These are phyloP conservation scores for Penicillium paneum DNA, from an alignment of 2,329 filamentous ascomycete species.

Conservation along the genomic window DNA sequence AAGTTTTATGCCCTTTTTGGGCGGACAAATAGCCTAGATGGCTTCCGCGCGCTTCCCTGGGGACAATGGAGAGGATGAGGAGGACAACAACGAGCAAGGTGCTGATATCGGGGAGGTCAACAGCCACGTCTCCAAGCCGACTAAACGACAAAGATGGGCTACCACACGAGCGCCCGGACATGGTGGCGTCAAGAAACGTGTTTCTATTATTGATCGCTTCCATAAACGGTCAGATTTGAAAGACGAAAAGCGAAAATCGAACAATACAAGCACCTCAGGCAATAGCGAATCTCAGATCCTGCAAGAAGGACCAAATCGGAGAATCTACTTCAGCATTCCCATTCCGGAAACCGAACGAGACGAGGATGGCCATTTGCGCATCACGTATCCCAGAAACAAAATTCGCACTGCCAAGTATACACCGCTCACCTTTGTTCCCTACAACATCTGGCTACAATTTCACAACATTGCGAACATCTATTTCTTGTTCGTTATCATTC, in stretches of 20 bases:
- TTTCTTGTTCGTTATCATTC: constrained; percentile 93
- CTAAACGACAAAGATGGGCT: constrained; percentile 88
- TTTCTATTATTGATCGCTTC: constrained; percentile 74
- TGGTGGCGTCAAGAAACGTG: constrained; percentile 73
- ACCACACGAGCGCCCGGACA: constrained; percentile 80
- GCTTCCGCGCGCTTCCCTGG: constrained; percentile 38
- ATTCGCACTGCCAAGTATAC: constrained; percentile 98
- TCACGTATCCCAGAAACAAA: constrained; percentile 83
- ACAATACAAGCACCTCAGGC: constrained; percentile 38
- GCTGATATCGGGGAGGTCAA: constrained; percentile 27
- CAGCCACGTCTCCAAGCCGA: constrained; percentile 58
- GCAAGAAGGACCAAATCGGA: constrained; percentile 48
- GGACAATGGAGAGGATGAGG: constrained; percentile 17
- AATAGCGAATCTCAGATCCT: constrained; percentile 22
- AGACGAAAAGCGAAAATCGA: constrained; percentile 66
- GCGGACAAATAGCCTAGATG: constrained; percentile 35
- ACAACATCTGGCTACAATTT: constrained; percentile 97
- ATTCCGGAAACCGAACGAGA: constrained; percentile 73
- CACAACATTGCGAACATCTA: constrained; percentile 99
- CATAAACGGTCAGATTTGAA: constrained; percentile 59
- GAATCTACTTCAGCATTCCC: constrained; percentile 74
- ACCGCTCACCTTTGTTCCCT: constrained; percentile 87
- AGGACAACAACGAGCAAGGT: constrained; percentile 25
- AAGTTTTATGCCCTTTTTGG: constrained; percentile 29
- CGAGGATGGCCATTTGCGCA: constrained; percentile 70